Evolutionary conservation across 2,329 filamentous ascomycete genomes (phyloP).

Genomic region (Pseudocercospora fijiensis): DNA sequence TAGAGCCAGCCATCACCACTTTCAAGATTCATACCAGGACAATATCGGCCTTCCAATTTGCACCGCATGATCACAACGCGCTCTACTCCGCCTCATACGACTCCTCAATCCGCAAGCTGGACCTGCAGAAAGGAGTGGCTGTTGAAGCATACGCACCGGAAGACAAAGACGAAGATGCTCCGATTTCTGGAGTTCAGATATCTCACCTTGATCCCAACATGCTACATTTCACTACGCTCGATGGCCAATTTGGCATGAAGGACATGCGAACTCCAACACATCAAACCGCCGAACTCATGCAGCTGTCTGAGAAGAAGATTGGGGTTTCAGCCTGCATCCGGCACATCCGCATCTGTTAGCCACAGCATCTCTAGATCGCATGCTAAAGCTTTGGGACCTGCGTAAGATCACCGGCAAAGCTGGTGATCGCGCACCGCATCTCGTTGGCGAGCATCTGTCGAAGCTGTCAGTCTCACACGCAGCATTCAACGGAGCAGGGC

Average conservation of each 20-base stretch:
- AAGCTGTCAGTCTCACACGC: slow-evolving; percentile 88
- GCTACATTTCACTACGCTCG: slow-evolving; percentile 83
- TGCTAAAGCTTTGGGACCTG: slow-evolving; percentile 88
- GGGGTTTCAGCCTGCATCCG: slow-evolving; percentile 89
- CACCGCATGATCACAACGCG: slow-evolving; percentile 68
- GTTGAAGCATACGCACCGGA: slow-evolving; percentile 77
- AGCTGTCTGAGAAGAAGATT: slow-evolving; percentile 87
- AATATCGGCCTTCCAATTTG: slow-evolving; percentile 80
- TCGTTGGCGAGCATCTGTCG: slow-evolving; percentile 79
- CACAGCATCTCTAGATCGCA: slow-evolving; percentile 86
- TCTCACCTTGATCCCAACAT: slow-evolving; percentile 66
- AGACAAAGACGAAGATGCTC: slow-evolving; percentile 68
- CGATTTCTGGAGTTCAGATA: slow-evolving; percentile 83
- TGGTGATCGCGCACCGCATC: slow-evolving; percentile 60
- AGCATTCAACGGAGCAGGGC: slow-evolving; percentile 79
- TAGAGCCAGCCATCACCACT: slow-evolving; percentile 78
- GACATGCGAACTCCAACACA: slow-evolving; percentile 65
- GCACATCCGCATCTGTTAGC: slow-evolving; percentile 76
- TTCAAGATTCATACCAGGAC: slow-evolving; percentile 89
- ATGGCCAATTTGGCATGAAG: slow-evolving; percentile 76
- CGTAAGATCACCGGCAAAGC: slow-evolving; percentile 68
- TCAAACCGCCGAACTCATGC: slow-evolving; percentile 64
- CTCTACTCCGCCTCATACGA: slow-evolving; percentile 90
- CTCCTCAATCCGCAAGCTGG: slow-evolving; percentile 82
- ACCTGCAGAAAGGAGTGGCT: slow-evolving; percentile 76